These are phyloP conservation scores for Rutstroemia sp. DNA, from an alignment of 2,329 filamentous ascomycete species.

Conservation along the genomic window DNA sequence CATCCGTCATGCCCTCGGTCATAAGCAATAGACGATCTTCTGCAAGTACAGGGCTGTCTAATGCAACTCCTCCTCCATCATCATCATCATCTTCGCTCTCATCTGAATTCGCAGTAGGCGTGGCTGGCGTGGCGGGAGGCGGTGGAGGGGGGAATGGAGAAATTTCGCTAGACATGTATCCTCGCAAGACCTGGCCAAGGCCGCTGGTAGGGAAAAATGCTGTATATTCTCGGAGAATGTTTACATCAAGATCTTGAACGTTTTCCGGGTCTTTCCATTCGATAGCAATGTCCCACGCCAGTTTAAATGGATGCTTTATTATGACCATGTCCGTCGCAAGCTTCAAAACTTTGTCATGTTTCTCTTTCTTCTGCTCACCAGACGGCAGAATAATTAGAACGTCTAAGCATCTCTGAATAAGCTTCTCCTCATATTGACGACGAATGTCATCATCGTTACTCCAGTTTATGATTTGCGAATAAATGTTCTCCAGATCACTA, in stretches of 20 bases:
- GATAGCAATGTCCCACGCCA: constrained; percentile 86
- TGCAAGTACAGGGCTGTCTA: constrained; percentile 53
- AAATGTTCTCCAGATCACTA: constrained; percentile 74
- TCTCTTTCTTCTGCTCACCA: constrained; percentile 57
- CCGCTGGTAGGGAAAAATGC: constrained; percentile 78
- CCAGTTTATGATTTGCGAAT: constrained; percentile 84
- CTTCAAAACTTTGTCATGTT: constrained; percentile 66
- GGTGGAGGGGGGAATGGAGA: constrained; percentile 64
- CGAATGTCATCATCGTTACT: constrained; percentile 77
- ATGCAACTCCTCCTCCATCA: constrained; percentile 47
- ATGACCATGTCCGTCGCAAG: constrained; percentile 90
- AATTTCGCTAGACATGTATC: constrained; percentile 73
- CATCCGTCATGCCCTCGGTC: constrained; percentile 59
- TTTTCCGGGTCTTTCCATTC: constrained; percentile 80
- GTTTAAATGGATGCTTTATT: constrained; percentile 81
- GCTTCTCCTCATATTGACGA: constrained; percentile 81
- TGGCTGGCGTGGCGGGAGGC: constrained; percentile 18
- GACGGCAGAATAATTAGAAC: constrained; percentile 60
- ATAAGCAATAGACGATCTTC: constrained; percentile 79
- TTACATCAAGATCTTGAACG: constrained; percentile 69
- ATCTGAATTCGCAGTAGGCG: constrained; percentile 34
- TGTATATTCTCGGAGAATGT: constrained; percentile 73
- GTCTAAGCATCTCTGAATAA: constrained; percentile 75
- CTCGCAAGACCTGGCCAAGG: constrained; percentile 72
- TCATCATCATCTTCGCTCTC: constrained; percentile 49